Base-by-base conservation (phyloP, 23 red algal species). In the Chondrus crispus region DNA sequence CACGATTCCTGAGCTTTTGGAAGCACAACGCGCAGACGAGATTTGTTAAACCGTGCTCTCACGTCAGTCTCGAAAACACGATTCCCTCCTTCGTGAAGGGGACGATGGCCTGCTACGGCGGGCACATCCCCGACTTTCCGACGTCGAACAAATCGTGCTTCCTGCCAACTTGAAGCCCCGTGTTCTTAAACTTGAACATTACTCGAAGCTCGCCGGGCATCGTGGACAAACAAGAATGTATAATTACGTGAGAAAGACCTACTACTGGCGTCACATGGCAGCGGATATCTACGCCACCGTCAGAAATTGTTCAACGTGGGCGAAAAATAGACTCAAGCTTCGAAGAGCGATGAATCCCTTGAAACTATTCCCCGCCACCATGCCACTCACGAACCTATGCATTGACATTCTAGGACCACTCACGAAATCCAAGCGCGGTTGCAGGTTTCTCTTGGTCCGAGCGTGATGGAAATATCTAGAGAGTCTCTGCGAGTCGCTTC, bases 191-290 rank as follows among this genome's bases (percentile, higher is more conserved):
- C 13, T 77, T 10, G 44, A 24, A 46, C 44, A 77, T 44, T 37
- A 77, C 12, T 47, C 44, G 13, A 10, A 35, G 71, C 71, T 77
- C 38, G 1, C 71, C 9, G 71, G 37, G 13, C 85, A 89, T 50
- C 46, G 47, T 3, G 70, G 85, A 1, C 3, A 48, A 54, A 6
- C 60, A 19, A 58, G 51, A 7, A 8, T 87, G 5, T 71, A 71
- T n/a, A n/a, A 66, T 10, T 63, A 2, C 63, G 32, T 87, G 19
- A 28, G 62, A 51, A 30, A 42, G 40, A 45, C 2, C 0, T 87
- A 63, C n/a, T 54, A 87, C 49, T 87, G 83, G 83, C 32, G 41
- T 6, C 50, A 54, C 50, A 74, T 87, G 83, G 83, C 83, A 2
- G 10, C 62, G 18, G 62, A 87, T 33, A 54, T 58, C 46, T 72